phyloP scores from a whole-genome alignment of 2,329 filamentous ascomycete genomes.

The Calonectria honghensis region DNA sequence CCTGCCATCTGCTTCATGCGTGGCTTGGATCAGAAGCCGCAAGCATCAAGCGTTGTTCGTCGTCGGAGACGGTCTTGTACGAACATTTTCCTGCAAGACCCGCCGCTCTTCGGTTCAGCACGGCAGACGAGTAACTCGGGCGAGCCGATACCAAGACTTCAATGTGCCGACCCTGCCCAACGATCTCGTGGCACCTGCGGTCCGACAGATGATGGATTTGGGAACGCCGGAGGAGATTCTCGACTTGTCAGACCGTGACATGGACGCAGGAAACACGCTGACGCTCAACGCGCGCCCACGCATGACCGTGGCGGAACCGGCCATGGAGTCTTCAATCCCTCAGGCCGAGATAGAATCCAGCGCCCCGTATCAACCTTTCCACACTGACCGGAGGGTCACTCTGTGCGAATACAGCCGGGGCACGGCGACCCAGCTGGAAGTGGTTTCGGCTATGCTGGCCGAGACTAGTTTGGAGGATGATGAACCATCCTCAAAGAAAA shows the following conservation, averaged over 20 bases:
- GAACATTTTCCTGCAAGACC: conserved; percentile 77
- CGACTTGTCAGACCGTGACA: conserved; percentile 71
- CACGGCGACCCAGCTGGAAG: conserved; percentile 58
- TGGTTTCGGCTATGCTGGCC: conserved; percentile 63
- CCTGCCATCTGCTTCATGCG: conserved; percentile 75
- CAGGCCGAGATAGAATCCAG: conserved; percentile 96
- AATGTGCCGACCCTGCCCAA: conserved; percentile 79
- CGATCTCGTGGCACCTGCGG: conserved; percentile 72
- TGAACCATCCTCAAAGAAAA: conserved; percentile 60
- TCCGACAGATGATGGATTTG: conserved; percentile 71
- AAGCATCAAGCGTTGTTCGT: conserved; percentile 79
- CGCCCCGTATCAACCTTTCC: conserved; percentile 95
- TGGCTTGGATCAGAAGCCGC: conserved; percentile 79
- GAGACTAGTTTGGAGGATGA: conserved; percentile 65
- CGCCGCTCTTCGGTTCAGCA: conserved; percentile 73
- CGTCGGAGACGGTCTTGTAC: conserved; percentile 79
- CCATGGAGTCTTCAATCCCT: conserved; percentile 78
- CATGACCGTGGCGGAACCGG: conserved; percentile 62
- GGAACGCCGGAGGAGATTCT: conserved; percentile 73
- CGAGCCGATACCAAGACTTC: conserved; percentile 79
- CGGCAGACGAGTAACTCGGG: conserved; percentile 71
- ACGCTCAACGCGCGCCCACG: conserved; percentile 67
- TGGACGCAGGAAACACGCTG: conserved; percentile 73
- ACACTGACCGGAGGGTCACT: conserved; percentile 90
- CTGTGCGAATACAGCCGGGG: conserved; percentile 78